A percentile compares a stretch with the other conserved stretches of the same genome.
Evolutionary conservation across 2,329 filamentous ascomycete genomes (phyloP).

Genomic region (Colletotrichum chlorophyti): DNA sequence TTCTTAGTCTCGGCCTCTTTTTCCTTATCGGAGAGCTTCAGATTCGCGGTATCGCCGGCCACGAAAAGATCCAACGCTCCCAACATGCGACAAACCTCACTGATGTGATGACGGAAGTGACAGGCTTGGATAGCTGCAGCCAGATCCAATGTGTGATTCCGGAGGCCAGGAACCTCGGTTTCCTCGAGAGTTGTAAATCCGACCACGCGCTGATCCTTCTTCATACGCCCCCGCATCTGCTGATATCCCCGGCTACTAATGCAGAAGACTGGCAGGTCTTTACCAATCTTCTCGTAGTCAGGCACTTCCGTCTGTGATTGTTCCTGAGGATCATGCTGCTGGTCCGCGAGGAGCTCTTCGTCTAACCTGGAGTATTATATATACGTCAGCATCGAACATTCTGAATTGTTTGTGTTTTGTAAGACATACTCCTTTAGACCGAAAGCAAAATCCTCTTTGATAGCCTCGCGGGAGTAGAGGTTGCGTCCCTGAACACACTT

Average conservation of each 20-base stretch:
- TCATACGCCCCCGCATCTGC: conserved; percentile 61
- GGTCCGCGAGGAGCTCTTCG: conserved; percentile 5
- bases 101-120: not conserved
- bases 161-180: conserved; percentile 66
- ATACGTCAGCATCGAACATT: conserved; percentile 56
- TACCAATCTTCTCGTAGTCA: conserved; percentile 64
- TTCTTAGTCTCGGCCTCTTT: not conserved
- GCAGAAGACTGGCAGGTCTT: conserved; percentile 67
- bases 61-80: conserved; percentile 10
- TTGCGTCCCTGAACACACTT: conserved; percentile 63
- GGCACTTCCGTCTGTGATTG: conserved; percentile 46
- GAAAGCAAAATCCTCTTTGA: conserved; percentile 33
- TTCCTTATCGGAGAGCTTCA: conserved; percentile 4
- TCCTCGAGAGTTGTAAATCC: conserved; percentile 60
- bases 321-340: not conserved
- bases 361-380: conserved; percentile 6
- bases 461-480: conserved; percentile 48
- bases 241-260: conserved; percentile 69
- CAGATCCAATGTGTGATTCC: conserved; percentile 63
- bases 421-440: conserved; percentile 54
- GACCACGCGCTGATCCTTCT: conserved; percentile 55
- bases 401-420: too few species aligned
- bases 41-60: not conserved
- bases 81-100: not conserved
- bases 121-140: conserved; percentile 46